These are phyloP conservation scores for Neofusicoccum parvum DNA, from an alignment of 2,329 filamentous ascomycete species.

Conservation along the genomic window DNA sequence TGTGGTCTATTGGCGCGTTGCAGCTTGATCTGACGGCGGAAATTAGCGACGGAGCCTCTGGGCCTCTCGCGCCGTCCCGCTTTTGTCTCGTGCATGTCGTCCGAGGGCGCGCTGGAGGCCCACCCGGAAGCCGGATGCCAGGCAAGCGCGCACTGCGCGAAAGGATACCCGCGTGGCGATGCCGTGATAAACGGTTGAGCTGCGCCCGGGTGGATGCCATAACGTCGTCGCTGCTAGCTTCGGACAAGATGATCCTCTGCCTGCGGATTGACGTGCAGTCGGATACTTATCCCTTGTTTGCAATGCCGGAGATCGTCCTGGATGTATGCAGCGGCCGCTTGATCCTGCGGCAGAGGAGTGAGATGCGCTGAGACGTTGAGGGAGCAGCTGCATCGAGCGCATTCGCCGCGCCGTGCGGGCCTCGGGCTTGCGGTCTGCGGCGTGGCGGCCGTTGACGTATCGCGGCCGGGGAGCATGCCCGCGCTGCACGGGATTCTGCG, in stretches of 20 bases:
- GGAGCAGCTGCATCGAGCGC: neutral
- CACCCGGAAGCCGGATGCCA: constrained; percentile 10
- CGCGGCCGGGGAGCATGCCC: neutral
- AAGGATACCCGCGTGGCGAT: constrained; percentile 13
- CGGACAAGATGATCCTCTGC: constrained; percentile 10
- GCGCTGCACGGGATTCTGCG: constrained; percentile 3
- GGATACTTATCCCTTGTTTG: constrained; percentile 13
- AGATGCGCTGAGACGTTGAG: constrained; percentile 4
- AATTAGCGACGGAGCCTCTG: constrained; percentile 16
- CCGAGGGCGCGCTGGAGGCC: constrained; percentile 2
- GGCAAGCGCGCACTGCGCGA: neutral
- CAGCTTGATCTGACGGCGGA: constrained; percentile 6
- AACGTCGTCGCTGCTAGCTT: constrained; percentile 9
- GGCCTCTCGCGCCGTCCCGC: constrained; percentile 13
- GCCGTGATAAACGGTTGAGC: constrained; percentile 16
- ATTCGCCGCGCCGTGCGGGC: neutral
- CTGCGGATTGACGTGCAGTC: constrained; percentile 13
- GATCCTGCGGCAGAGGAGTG: constrained; percentile 15
- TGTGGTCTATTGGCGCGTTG: neutral
- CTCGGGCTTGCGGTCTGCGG: neutral
- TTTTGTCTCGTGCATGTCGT: constrained; percentile 17
- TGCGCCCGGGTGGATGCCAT: constrained; percentile 7
- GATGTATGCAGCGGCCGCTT: constrained; percentile 1
- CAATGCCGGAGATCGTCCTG: constrained; percentile 10
- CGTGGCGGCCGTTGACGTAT: constrained; percentile 3